These are phyloP conservation scores for Fusarium euwallaceae DNA, from an alignment of 2,329 filamentous ascomycete genomes.

Conservation along the genomic window DNA sequence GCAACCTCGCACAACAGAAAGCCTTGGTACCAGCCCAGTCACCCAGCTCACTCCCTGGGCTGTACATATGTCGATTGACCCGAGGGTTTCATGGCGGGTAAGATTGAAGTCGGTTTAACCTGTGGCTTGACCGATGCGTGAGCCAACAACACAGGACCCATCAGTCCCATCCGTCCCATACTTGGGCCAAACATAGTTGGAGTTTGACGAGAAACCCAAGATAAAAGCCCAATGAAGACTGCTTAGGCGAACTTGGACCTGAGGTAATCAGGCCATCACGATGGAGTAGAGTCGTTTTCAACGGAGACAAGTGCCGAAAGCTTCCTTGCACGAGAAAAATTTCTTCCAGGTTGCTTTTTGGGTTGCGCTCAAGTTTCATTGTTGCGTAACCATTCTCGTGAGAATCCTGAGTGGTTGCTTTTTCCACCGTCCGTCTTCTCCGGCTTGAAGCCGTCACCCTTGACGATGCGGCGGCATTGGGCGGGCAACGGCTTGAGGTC, in stretches of 20 bases:
- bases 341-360: conserved; percentile 6
- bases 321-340: neutral
- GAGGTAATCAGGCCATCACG: conserved; percentile 11
- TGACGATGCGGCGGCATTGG: conserved; percentile 10
- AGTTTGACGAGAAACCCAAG: conserved; percentile 10
- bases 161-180: conserved; percentile 12
- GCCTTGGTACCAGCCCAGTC: neutral
- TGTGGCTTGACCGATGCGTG: conserved; percentile 8
- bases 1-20: conserved; percentile 2
- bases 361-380: conserved; percentile 2
- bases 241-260: neutral
- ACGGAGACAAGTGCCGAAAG: conserved; percentile 7
- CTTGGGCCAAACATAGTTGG: conserved; percentile 12
- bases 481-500: neutral
- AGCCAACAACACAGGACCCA: neutral
- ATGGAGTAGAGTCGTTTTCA: neutral
- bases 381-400: conserved; percentile 10
- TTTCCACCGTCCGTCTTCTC: neutral
- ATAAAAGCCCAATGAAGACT: conserved; percentile 18
- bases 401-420: conserved; percentile 4
- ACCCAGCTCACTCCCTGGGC: neutral
- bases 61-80: neutral
- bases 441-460: conserved; percentile 8
- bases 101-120: neutral
- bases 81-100: neutral